Evolutionary conservation across 306 rosid species (phyloP), one percentile per base, ranked within the genome.

Genomic region (Lablab purpureus): DNA sequence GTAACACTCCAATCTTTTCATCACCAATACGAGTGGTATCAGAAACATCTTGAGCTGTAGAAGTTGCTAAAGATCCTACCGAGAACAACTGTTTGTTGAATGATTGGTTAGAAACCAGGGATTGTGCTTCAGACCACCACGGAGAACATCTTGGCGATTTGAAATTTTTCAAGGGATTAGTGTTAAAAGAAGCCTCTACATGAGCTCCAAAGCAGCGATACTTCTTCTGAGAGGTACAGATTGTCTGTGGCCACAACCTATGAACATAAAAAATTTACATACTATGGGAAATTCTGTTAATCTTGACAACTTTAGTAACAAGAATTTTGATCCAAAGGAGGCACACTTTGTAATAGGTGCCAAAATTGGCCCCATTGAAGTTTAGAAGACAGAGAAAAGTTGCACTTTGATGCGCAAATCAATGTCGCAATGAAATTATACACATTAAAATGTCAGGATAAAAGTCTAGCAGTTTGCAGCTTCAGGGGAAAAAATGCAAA

Each of bases 1-100:
- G 80, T 85, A 93, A 75, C 18, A 93, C 97, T 67, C 93, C 98
- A 43, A 89, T 81, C 82, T 87, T 89, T 63, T 89, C 94, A 21
- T 88, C 88, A 10, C 85, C 91, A 47, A 50, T 30, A 46, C 84
- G 37, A 81, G 89, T 78, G n/a, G 85, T 37, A 74, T 84, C 79
- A 6, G 91, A 36, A 56, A 71, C 72, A 62, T 78, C 83, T 74
- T 75, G 85, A 58, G 84, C 59, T 18, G 88, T 83, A 58, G 89
- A 69, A 49, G 87, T 80, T 79, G 84, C 92, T 75, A 88, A 64
- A 46, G 93, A 91, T 66, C 87, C 83, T 68, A 82, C 49, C 30
- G 94, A 89, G 67, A 74, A 77, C 73, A 83, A 84, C 80, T 73
- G 75, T 82, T 79, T 88, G 45, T 80, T 74, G 13, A 73, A 74